Conservation (phyloP, 2,329 filamentous ascomycete genomes). For the Phialophora tarda region DNA sequence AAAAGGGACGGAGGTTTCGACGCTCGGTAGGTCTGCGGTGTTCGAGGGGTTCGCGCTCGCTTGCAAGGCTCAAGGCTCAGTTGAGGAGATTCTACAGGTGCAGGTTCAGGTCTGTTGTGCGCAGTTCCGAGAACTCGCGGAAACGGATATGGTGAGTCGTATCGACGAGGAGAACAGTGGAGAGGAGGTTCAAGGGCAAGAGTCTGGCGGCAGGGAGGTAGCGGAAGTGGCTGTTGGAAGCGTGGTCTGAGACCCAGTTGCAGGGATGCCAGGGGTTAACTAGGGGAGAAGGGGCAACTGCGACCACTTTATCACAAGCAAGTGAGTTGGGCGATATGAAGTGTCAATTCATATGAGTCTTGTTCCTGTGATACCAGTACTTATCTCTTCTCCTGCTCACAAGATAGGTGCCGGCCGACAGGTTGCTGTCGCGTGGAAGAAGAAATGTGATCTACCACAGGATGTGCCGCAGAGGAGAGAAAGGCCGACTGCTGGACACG, state of each 20-base stretch:
- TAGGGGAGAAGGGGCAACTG: constrained; percentile 11
- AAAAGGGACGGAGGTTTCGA: constrained; percentile 17
- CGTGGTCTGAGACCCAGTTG: constrained; percentile 29
- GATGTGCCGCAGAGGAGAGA: neutral
- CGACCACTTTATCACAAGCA: constrained; percentile 22
- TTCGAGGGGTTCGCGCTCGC: constrained; percentile 19
- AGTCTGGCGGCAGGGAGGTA: constrained; percentile 9
- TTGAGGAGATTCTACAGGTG: constrained; percentile 14
- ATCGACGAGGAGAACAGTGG: constrained; percentile 13
- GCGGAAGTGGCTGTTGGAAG: constrained; percentile 12
- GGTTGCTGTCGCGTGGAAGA: neutral
- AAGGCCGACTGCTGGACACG: neutral
- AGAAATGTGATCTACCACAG: neutral
- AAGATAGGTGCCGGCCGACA: neutral
- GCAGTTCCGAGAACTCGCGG: constrained; percentile 13
- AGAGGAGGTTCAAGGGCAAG: constrained; percentile 20
- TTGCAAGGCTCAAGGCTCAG: constrained; percentile 23
- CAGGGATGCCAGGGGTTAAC: constrained; percentile 5
- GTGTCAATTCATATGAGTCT: neutral
- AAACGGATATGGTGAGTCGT: constrained; percentile 19
- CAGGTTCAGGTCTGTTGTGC: constrained; percentile 15
- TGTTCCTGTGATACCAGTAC: neutral
- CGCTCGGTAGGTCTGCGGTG: constrained; percentile 16
- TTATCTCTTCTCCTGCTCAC: neutral
- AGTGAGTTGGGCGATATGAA: neutral